Percentiles rank a stretch among this genome's conserved stretches.
phyloP scores from a whole-genome alignment of 441 rosid species.

The Flueggea neowawraea region DNA sequence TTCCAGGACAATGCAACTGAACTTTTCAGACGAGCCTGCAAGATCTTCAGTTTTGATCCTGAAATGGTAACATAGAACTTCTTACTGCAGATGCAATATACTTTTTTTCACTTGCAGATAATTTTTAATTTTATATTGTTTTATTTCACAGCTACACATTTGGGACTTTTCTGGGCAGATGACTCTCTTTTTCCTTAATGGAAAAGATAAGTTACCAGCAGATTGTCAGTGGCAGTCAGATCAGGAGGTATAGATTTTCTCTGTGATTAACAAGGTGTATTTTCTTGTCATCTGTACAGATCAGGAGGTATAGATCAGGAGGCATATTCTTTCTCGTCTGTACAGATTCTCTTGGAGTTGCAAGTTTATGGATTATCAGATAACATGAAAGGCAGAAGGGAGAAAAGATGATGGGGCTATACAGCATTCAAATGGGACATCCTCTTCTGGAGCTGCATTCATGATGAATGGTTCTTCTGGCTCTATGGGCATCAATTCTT shows the following conservation, averaged over 20 bases:
- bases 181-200: constrained; percentile 39
- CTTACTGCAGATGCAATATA: constrained; percentile 1
- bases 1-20: constrained; percentile 60
- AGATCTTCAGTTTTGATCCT: constrained; percentile 46
- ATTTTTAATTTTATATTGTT: not conserved
- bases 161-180: constrained; percentile 77
- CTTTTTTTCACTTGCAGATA: constrained; percentile 6
- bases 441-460: constrained; percentile 18
- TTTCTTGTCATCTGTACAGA: constrained; percentile 25
- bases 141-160: constrained; percentile 45
- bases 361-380: constrained; percentile 69
- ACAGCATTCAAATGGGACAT: constrained; percentile 20
- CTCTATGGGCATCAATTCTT: constrained; percentile 24
- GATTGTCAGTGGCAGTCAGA: constrained; percentile 34
- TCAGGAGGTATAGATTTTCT: constrained; percentile 41
- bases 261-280: not conserved
- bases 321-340: not conserved
- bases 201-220: constrained; percentile 26
- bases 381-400: constrained; percentile 37
- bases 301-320: too few relatives aligned
- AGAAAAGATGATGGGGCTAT: constrained; percentile 33
- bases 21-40: constrained; percentile 60
- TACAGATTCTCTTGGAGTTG: constrained; percentile 58
- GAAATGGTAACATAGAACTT: constrained; percentile 37
- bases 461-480: constrained; percentile 35